These are phyloP conservation scores for Xenoacremonium recifei DNA, from an alignment of 2,329 filamentous ascomycete species.

Conservation along the genomic window DNA sequence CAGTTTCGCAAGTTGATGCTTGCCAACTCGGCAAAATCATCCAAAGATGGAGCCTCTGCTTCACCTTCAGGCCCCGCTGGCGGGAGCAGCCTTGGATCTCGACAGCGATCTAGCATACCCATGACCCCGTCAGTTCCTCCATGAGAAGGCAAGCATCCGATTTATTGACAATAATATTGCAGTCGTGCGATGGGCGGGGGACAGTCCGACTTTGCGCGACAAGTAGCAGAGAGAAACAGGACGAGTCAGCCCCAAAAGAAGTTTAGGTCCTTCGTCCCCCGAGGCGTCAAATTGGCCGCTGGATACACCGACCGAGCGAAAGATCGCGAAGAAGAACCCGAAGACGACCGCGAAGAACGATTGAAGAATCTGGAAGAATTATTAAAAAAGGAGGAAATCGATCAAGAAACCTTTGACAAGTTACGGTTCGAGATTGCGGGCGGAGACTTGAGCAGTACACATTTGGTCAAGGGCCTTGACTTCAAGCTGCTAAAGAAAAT, in stretches of 20 bases:
- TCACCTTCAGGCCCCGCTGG: slow-evolving; percentile 23
- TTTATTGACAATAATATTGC: slow-evolving; percentile 20
- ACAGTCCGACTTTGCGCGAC: slow-evolving; percentile 74
- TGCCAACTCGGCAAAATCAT: slow-evolving; percentile 40
- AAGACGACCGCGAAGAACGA: slow-evolving; percentile 58
- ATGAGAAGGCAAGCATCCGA: background rate
- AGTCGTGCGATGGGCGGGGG: slow-evolving; percentile 61
- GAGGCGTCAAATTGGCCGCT: slow-evolving; percentile 73
- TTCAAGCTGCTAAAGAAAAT: slow-evolving; percentile 73
- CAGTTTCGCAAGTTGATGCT: slow-evolving; percentile 84
- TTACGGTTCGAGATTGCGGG: slow-evolving; percentile 76
- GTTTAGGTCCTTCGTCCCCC: slow-evolving; percentile 76
- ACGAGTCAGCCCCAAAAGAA: slow-evolving; percentile 61
- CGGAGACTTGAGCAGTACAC: slow-evolving; percentile 76
- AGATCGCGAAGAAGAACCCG: slow-evolving; percentile 53
- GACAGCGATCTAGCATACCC: slow-evolving; percentile 76
- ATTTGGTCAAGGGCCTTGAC: slow-evolving; percentile 90
- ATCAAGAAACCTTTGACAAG: slow-evolving; percentile 73
- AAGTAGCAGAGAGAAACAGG: slow-evolving; percentile 73
- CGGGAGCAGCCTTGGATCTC: slow-evolving; percentile 66
- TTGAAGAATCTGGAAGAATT: slow-evolving; percentile 79
- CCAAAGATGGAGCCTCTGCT: slow-evolving; percentile 46
- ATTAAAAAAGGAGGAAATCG: slow-evolving; percentile 81
- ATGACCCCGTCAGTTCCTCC: slow-evolving; percentile 80
- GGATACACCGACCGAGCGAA: slow-evolving; percentile 85